These are phyloP conservation scores for Saksenaea vasiformis DNA, from an alignment of 371 early-diverging fungal genomes.

Conservation along the genomic window DNA sequence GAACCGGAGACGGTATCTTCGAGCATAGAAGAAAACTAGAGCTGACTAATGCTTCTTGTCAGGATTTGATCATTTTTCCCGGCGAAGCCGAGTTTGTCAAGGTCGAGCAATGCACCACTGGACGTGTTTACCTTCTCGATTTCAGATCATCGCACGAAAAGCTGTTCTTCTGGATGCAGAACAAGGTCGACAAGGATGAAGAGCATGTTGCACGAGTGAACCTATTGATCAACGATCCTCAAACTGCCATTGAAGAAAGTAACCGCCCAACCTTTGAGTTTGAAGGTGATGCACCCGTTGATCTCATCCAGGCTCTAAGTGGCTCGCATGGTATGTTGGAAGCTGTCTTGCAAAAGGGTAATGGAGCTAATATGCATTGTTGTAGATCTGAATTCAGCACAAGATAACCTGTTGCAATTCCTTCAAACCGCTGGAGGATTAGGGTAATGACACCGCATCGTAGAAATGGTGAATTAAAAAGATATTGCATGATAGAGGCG, in stretches of 20 bases:
- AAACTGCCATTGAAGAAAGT: slow-evolving; percentile 30
- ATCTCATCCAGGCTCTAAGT: slow-evolving; percentile 38
- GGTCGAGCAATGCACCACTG: slow-evolving; percentile 70
- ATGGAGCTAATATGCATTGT: not conserved
- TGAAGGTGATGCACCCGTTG: slow-evolving; percentile 28
- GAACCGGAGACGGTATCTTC: slow-evolving; percentile 57
- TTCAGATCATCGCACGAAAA: slow-evolving; percentile 76
- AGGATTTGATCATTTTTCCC: slow-evolving; percentile 78
- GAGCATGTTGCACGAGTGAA: slow-evolving; percentile 57
- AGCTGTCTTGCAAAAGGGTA: slow-evolving; percentile 5
- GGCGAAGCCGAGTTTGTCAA: slow-evolving; percentile 74
- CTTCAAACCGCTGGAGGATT: slow-evolving; percentile 50
- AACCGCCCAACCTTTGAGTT: slow-evolving; percentile 15
- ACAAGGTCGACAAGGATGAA: slow-evolving; percentile 57
- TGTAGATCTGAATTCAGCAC: slow-evolving; percentile 38
- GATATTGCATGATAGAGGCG: not conserved
- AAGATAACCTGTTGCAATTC: slow-evolving; percentile 51
- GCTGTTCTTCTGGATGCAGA: slow-evolving; percentile 86
- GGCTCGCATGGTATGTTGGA: slow-evolving; percentile 25
- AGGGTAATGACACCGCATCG: slow-evolving; percentile 21
- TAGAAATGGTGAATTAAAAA: not conserved
- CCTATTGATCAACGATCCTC: slow-evolving; percentile 61
- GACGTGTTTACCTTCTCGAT: slow-evolving; percentile 74
- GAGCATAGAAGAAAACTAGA: not conserved
- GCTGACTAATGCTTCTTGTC: not conserved